Conservation (phyloP, 345 rosid species). For the Rubroshorea leprosula region DNA sequence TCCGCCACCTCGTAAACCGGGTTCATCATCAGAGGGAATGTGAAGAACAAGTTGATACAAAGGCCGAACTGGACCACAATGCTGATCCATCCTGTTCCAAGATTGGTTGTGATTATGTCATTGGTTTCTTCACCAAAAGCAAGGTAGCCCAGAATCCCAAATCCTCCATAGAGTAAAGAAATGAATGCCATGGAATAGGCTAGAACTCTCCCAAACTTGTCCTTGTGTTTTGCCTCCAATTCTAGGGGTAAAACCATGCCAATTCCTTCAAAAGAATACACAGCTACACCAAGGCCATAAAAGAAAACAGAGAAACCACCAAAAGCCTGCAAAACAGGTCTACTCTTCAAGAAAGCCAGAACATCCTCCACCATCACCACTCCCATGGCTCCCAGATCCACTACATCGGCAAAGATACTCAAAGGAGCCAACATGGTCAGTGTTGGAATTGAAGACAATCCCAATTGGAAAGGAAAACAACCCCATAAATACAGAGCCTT, state of each 20-base stretch:
- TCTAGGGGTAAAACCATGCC: constrained; percentile 73
- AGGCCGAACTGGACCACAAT: constrained; percentile 52
- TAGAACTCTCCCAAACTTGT: constrained; percentile 49
- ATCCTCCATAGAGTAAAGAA: constrained; percentile 44
- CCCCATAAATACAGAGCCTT: constrained; percentile 49
- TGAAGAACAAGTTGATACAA: constrained; percentile 57
- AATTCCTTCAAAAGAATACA: constrained; percentile 70
- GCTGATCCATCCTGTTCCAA: constrained; percentile 57
- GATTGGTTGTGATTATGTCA: constrained; percentile 65
- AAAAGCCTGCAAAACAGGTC: constrained; percentile 44
- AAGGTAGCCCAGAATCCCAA: constrained; percentile 61
- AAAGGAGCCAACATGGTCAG: constrained; percentile 71
- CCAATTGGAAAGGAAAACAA: constrained; percentile 72
- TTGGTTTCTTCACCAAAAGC: constrained; percentile 69
- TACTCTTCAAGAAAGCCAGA: constrained; percentile 28
- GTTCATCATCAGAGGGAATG: constrained; percentile 79
- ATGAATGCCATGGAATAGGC: constrained; percentile 52
- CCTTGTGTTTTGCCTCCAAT: constrained; percentile 47
- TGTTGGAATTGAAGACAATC: constrained; percentile 57
- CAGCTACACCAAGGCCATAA: constrained; percentile 68
- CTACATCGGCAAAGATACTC: constrained; percentile 75
- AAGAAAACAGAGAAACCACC: constrained; percentile 58
- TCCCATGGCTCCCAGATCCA: constrained; percentile 58
- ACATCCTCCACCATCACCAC: constrained; percentile 63
- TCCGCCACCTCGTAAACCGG: constrained; percentile 71